These are phyloP conservation scores for Penicillium sp. DNA, from an alignment of 2,329 filamentous ascomycete genomes.

Conservation along the genomic window DNA sequence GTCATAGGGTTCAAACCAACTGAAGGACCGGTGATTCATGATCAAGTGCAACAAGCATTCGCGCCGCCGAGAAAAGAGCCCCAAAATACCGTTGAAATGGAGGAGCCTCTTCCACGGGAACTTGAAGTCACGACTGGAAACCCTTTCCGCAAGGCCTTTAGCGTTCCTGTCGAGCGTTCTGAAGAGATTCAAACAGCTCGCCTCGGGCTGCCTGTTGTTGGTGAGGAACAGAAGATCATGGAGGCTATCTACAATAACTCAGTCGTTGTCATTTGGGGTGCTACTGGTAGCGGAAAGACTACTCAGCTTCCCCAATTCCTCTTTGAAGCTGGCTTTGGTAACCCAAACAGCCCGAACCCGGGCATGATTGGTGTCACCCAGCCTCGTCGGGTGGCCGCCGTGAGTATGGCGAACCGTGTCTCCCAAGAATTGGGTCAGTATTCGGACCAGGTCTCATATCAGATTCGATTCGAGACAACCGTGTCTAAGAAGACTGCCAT, in stretches of 20 bases:
- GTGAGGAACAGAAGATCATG: constrained; percentile 97
- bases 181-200: constrained; percentile 76
- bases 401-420: constrained; percentile 95
- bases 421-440: constrained; percentile 78
- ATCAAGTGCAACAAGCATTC: constrained; percentile 36
- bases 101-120: constrained; percentile 44
- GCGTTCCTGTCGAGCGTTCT: constrained; percentile 69
- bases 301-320: constrained; percentile 97
- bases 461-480: constrained; percentile 91
- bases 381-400: constrained; percentile 88
- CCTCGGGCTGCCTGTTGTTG: constrained; percentile 81
- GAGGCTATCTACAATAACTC: constrained; percentile 93
- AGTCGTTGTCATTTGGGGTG: constrained; percentile 87
- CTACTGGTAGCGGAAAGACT: constrained; percentile 96
- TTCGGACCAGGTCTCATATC: constrained; percentile 80
- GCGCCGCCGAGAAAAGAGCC: constrained; percentile 36
- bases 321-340: constrained; percentile 89
- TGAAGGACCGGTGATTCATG: constrained; percentile 30
- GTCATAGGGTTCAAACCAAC: constrained; percentile 69
- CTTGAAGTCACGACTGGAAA: constrained; percentile 43
- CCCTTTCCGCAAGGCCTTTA: constrained; percentile 70
- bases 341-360: constrained; percentile 72
- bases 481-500: constrained; percentile 78
- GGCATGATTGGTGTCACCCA: constrained; percentile 96
- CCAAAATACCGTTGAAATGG: constrained; percentile 40